Evolutionary conservation across 306 rosid genomes (phyloP), one percentile per base, ranked within the genome.

Genomic region (Acacia acuminata): DNA sequence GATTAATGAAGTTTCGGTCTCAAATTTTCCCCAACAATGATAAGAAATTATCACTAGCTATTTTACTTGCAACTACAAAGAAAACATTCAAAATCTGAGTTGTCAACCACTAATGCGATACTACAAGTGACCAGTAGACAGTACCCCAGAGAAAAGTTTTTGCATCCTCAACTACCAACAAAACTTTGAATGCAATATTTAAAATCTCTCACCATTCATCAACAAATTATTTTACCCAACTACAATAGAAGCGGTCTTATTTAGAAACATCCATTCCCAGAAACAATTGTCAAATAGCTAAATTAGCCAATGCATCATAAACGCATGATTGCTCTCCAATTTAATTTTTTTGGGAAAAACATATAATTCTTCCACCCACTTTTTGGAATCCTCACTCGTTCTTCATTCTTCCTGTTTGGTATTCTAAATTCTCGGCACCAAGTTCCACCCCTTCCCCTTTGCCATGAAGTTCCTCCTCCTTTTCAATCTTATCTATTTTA

Each of bases 1-100:
- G 78, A 64, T 77, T 77, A 13, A 73, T 25, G 64, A 25, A 69
- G 47, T 17, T 53, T 65, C 77, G 40, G 12, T 75, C 32, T 42
- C 19, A 40, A 65, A 38, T 17, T 66, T 67, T 27, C 47, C 67
- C 71, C 42, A 56, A 55, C 11, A 53, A 65, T 40, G 27, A 47
- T 75, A 82, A 30, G 8, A 81, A 40, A 10, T 45, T 36, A 40
- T 81, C 34, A 14, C 4, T 5, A 68, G 51, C 30, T 55, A 42
- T 42, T 76, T 76, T 56, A 36, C 78, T 69, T 58, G 78, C 72
- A 82, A 69, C n/a, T 58, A 60, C 25, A 58, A 82, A 44, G 60
- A 60, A 76, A 8, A 81, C 48, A 77, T 68, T 43, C 55, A 71
- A 82, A 67, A 82, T 47, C 36, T 51, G n/a, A 20, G 25, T n/a